phyloP scores from a whole-genome alignment of 106 monocot genomes.

The Xerophyta viscosa region DNA sequence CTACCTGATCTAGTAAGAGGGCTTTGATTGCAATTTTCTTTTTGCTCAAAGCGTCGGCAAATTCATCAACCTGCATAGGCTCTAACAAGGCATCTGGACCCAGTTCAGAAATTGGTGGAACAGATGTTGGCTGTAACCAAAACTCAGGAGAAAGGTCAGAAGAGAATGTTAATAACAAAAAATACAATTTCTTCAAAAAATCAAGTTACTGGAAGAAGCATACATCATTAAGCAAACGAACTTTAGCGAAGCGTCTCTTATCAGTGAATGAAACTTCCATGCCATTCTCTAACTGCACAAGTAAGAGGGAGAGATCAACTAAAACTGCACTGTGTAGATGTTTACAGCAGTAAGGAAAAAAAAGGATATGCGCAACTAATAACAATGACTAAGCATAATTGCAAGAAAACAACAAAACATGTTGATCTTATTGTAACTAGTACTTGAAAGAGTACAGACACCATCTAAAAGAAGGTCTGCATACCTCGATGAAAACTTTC shows the following conservation, averaged over 20 bases:
- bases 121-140: constrained; percentile 51
- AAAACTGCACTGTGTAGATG: no score
- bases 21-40: constrained; percentile 74
- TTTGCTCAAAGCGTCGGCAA: constrained; percentile 47
- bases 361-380: neutral
- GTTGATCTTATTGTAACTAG: no score
- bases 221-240: constrained; percentile 91
- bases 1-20: constrained; percentile 92
- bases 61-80: constrained; percentile 57
- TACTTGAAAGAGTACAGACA: constrained; percentile 1
- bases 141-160: constrained; percentile 8
- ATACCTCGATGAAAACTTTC: constrained; percentile 74
- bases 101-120: constrained; percentile 87
- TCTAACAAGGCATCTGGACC: constrained; percentile 92
- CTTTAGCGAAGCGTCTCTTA: constrained; percentile 92
- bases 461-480: no score
- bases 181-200: neutral
- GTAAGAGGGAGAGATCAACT: no score
- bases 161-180: neutral
- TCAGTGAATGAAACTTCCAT: constrained; percentile 94
- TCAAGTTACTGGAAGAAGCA: constrained; percentile 1
- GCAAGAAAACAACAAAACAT: neutral
- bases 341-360: no score
- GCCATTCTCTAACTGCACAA: constrained; percentile 86
- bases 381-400: neutral